These are phyloP conservation scores for Paraphoma chrysanthemicola DNA, from an alignment of 2,329 filamentous ascomycete species.

Conservation along the genomic window DNA sequence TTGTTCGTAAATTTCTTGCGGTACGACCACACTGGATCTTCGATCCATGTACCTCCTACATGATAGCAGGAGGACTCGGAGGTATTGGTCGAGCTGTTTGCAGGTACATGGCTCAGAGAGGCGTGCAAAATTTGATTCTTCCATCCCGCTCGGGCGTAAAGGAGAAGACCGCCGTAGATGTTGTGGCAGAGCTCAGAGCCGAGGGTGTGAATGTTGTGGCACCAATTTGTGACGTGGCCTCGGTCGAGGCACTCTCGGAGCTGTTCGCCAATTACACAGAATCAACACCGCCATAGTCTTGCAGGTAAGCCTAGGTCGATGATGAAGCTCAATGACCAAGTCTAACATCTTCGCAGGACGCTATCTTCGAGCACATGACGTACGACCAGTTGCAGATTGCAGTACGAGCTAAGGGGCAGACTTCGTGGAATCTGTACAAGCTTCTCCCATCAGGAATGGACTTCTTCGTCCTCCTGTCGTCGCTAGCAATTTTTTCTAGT, in stretches of 20 bases:
- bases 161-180: not conserved
- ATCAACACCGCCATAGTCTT: constrained; percentile 38
- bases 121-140: constrained; percentile 23
- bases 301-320: not conserved
- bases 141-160: constrained; percentile 6
- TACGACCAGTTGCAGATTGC: constrained; percentile 1
- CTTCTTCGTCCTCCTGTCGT: constrained; percentile 34
- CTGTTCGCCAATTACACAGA: not conserved
- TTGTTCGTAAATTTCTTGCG: too few species aligned
- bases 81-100: constrained; percentile 22
- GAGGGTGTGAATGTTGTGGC: not conserved
- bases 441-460: constrained; percentile 18
- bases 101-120: constrained; percentile 14
- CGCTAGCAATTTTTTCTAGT: constrained; percentile 26
- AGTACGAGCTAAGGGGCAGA: constrained; percentile 40
- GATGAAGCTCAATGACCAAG: too few species aligned
- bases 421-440: constrained; percentile 39
- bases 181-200: not conserved
- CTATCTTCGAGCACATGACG: constrained; percentile 14
- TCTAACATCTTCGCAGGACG: not conserved
- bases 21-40: not conserved
- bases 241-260: not conserved
- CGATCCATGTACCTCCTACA: constrained; percentile 14
- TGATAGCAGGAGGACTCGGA: constrained; percentile 25
- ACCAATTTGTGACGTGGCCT: not conserved